Conservation (phyloP, 352 stramenopile genomes). For the Phytopythium helicoides region DNA sequence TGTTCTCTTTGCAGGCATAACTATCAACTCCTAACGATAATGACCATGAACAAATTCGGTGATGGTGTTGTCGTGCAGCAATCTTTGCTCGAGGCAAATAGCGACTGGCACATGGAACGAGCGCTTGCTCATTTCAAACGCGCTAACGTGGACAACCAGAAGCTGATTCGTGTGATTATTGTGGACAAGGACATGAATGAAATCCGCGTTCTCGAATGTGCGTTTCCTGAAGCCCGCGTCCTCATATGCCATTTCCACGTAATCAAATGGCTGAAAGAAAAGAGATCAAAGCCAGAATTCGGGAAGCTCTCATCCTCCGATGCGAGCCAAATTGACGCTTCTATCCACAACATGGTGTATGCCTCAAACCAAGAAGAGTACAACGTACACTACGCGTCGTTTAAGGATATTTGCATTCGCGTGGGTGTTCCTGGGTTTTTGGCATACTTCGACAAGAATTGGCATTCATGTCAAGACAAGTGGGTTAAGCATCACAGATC, state of each 20-base stretch:
- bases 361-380: constrained; percentile 2
- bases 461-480: constrained; percentile 20
- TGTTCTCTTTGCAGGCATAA: constrained; percentile 11
- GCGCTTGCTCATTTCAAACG: constrained; percentile 18
- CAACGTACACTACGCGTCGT: not conserved
- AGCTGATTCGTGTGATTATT: constrained; percentile 17
- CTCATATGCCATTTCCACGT: constrained; percentile 27
- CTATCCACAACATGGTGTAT: constrained; percentile 12
- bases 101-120: constrained; percentile 17
- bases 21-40: constrained; percentile 21
- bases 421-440: not conserved
- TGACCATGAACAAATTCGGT: constrained; percentile 17
- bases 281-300: constrained; percentile 8
- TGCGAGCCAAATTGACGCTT: not conserved
- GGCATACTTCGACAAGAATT: constrained; percentile 24
- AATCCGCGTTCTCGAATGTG: constrained; percentile 15
- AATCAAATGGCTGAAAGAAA: constrained; percentile 16
- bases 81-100: constrained; percentile 15
- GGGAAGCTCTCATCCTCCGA: constrained; percentile 12
- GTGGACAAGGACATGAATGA: constrained; percentile 30
- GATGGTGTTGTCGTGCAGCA: constrained; percentile 11
- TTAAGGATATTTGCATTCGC: not conserved
- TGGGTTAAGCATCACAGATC: constrained; percentile 15
- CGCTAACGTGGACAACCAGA: constrained; percentile 1
- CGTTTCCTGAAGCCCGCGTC: constrained; percentile 9